Conservation (phyloP, 2,329 filamentous ascomycete species). For the Talaromyces sp. region DNA sequence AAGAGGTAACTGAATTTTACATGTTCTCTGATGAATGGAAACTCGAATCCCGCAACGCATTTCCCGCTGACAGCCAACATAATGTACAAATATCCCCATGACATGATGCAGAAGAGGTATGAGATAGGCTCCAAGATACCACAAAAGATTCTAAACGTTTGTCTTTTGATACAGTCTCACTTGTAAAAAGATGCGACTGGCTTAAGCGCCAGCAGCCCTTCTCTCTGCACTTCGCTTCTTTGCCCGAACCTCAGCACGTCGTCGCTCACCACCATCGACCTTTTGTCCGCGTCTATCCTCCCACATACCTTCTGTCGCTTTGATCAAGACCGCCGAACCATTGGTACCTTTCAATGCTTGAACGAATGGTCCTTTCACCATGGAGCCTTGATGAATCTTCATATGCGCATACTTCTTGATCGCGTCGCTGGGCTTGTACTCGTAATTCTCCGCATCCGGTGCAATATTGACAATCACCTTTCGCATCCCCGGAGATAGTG, state of each 20-base stretch:
- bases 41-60: constrained; percentile 15
- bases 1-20: neutral
- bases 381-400: constrained; percentile 64
- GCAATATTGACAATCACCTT: constrained; percentile 62
- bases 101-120: neutral
- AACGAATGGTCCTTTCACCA: constrained; percentile 73
- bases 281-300: constrained; percentile 83
- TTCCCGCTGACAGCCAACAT: constrained; percentile 6
- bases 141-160: neutral
- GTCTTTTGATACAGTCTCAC: neutral
- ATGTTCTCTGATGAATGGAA: constrained; percentile 16
- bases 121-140: neutral
- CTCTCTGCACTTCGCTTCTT: constrained; percentile 80
- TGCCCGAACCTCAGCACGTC: constrained; percentile 79
- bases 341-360: constrained; percentile 63
- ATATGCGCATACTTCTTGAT: constrained; percentile 62
- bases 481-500: constrained; percentile 54
- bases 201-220: constrained; percentile 57
- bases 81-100: constrained; percentile 15
- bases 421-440: constrained; percentile 40
- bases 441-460: constrained; percentile 57
- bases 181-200: neutral
- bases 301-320: constrained; percentile 85
- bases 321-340: constrained; percentile 63
- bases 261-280: constrained; percentile 93